Evolutionary conservation across 1,139 yeast species (phyloP).

Genomic region (Debaryomycetaceae sp.): DNA sequence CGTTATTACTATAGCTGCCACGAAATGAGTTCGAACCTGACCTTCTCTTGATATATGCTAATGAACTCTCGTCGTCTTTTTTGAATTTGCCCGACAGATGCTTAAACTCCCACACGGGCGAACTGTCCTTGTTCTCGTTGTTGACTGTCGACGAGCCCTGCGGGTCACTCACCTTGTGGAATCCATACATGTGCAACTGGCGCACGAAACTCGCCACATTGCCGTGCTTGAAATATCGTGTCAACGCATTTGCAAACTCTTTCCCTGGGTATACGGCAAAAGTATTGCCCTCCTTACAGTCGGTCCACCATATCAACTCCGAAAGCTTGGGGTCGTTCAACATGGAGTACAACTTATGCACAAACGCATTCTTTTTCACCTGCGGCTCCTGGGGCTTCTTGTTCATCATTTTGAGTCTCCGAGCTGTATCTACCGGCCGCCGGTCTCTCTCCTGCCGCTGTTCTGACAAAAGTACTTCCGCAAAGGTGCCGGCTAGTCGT

Average conservation of each 20-base stretch:
- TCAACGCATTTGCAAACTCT: slow-evolving; percentile 42
- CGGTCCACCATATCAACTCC: slow-evolving; percentile 74
- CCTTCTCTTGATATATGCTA: slow-evolving; percentile 67
- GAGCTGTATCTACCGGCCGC: not conserved
- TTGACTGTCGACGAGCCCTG: slow-evolving; percentile 7
- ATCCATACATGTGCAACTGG: slow-evolving; percentile 49
- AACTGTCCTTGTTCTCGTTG: slow-evolving; percentile 18
- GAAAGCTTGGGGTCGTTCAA: slow-evolving; percentile 47
- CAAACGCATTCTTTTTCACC: slow-evolving; percentile 59
- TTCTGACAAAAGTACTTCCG: not conserved
- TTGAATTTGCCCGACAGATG: slow-evolving; percentile 77
- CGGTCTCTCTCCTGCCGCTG: not conserved
- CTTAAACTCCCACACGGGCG: slow-evolving; percentile 76
- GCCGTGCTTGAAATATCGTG: slow-evolving; percentile 44
- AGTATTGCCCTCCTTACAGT: slow-evolving; percentile 52
- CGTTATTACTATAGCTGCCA: slow-evolving; percentile 9
- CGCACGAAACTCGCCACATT: slow-evolving; percentile 47
- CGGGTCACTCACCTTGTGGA: slow-evolving; percentile 51
- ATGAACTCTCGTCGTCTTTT: slow-evolving; percentile 67
- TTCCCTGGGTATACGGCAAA: slow-evolving; percentile 61
- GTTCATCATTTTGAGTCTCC: slow-evolving; percentile 11
- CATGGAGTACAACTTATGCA: slow-evolving; percentile 60
- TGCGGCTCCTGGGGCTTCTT: slow-evolving; percentile 21
- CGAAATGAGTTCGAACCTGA: slow-evolving; percentile 33
- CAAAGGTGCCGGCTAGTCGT: not conserved